These are phyloP conservation scores for Tolypocladium endophyticum DNA, from an alignment of 2,329 filamentous ascomycete species.

Conservation along the genomic window DNA sequence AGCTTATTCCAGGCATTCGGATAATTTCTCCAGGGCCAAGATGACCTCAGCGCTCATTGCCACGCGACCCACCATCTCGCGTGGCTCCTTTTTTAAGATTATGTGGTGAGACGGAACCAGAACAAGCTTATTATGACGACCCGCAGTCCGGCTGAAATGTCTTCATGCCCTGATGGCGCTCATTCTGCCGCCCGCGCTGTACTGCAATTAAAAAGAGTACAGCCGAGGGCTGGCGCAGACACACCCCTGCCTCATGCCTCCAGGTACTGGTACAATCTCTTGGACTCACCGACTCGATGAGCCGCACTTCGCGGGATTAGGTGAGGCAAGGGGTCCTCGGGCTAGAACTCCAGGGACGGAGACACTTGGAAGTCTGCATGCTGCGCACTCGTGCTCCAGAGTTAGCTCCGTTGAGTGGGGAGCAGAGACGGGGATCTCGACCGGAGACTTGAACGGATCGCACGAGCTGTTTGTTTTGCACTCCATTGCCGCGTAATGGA, in stretches of 20 bases:
- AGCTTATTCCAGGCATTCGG: not conserved
- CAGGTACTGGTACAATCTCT: not conserved
- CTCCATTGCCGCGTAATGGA: too few relatives aligned
- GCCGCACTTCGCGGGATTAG: not conserved
- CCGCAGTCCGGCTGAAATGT: not conserved
- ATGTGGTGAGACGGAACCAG: not conserved
- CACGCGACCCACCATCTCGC: too few relatives aligned
- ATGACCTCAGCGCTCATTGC: too few relatives aligned
- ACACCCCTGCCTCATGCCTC: not conserved
- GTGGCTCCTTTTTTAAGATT: not conserved
- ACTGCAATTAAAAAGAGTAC: not conserved
- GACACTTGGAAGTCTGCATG: not conserved
- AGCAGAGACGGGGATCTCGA: too few relatives aligned
- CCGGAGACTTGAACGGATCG: too few relatives aligned
- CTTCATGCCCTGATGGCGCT: not conserved
- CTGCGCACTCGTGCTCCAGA: not conserved
- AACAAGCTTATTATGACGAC: not conserved
- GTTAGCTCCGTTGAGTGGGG: not conserved
- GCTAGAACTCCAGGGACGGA: not conserved
- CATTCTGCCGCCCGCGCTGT: not conserved
- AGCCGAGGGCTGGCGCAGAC: not conserved
- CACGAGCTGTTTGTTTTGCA: too few relatives aligned
- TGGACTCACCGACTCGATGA: not conserved
- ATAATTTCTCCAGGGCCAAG: not conserved
- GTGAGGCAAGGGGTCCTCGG: not conserved